These are phyloP conservation scores for Spergularia azorica DNA, from an alignment of 179 eudicot species.

Conservation along the genomic window DNA sequence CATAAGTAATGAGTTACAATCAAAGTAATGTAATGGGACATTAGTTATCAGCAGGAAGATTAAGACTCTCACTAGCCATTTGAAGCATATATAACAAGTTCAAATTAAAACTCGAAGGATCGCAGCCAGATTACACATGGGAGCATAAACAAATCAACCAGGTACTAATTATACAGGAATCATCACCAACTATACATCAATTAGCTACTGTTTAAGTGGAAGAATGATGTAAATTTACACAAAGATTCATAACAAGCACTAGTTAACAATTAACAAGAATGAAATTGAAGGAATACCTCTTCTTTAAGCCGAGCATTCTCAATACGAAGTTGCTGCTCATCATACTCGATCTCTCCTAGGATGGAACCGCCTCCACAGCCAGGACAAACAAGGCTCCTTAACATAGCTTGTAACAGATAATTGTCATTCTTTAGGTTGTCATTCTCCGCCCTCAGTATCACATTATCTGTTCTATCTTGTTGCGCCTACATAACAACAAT, in stretches of 20 bases:
- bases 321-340: slow-evolving; percentile 83
- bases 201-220: neutral
- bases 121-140: no score
- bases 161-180: no score
- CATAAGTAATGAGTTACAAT: neutral
- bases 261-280: neutral
- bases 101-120: no score
- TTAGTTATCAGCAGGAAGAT: neutral
- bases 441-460: slow-evolving; percentile 72
- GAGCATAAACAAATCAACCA: no score
- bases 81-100: no score
- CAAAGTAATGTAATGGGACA: no score
- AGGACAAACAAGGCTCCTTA: slow-evolving; percentile 77
- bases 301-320: slow-evolving; percentile 91
- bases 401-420: slow-evolving; percentile 71
- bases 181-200: no score
- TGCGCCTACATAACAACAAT: slow-evolving; percentile 56
- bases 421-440: slow-evolving; percentile 84
- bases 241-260: no score
- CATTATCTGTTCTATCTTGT: slow-evolving; percentile 88
- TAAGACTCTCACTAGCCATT: neutral
- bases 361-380: slow-evolving; percentile 80
- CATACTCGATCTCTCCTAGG: slow-evolving; percentile 69
- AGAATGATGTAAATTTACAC: neutral
- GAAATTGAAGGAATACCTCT: slow-evolving; percentile 47